Conservation (phyloP, 2,329 filamentous ascomycete species). For the Ceratocystis ficicola region DNA sequence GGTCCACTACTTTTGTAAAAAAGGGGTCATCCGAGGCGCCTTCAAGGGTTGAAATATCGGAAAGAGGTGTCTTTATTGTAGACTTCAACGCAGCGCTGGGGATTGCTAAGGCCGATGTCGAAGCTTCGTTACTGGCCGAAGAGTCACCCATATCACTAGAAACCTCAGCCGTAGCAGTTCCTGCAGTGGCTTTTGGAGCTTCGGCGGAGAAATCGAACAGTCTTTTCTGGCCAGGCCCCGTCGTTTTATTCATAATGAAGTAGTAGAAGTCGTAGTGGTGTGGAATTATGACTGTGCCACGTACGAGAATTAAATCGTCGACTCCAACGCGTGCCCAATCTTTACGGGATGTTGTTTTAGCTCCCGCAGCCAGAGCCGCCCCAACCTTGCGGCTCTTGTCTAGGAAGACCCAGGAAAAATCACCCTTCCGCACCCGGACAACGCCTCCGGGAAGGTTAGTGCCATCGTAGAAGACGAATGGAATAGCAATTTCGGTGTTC, state of each 20-base stretch:
- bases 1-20: conserved; percentile 85
- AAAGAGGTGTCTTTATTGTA: conserved; percentile 31
- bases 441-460: conserved; percentile 75
- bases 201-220: conserved; percentile 65
- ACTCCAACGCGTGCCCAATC: conserved; percentile 92
- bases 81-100: conserved; percentile 30
- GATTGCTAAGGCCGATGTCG: neutral
- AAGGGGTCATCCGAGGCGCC: conserved; percentile 66
- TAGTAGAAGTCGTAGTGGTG: conserved; percentile 99
- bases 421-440: conserved; percentile 83
- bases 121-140: conserved; percentile 18
- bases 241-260: conserved; percentile 80
- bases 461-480: conserved; percentile 95
- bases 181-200: conserved; percentile 25
- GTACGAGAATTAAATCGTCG: conserved; percentile 87
- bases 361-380: conserved; percentile 65
- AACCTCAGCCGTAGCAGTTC: neutral
- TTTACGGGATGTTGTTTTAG: conserved; percentile 50
- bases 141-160: conserved; percentile 12
- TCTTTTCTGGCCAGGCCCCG: conserved; percentile 56
- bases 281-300: conserved; percentile 81
- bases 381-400: conserved; percentile 86
- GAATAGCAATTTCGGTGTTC: conserved; percentile 75
- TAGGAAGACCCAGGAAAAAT: conserved; percentile 83
- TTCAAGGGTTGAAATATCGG: conserved; percentile 50